Evolutionary conservation across 495 filamentous ascomycete genomes (phyloP).

Genomic region (Aspergillus carlsbadensis): DNA sequence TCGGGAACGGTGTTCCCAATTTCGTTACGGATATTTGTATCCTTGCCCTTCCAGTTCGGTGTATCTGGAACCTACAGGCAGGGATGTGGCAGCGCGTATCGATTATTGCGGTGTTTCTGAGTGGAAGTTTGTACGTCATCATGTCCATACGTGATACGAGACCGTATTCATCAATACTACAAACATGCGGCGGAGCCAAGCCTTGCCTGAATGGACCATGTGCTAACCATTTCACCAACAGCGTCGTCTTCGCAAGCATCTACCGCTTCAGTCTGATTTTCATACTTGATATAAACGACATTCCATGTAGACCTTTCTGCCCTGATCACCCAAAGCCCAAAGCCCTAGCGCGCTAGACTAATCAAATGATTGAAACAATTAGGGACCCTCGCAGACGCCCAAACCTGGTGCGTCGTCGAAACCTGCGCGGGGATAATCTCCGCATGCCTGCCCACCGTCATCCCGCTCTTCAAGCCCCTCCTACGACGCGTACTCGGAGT

Average conservation of each 20-base stretch:
- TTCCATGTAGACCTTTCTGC: conserved; percentile 10
- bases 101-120: conserved; percentile 6
- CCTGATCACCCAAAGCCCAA: neutral
- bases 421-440: conserved; percentile 19
- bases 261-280: conserved; percentile 24
- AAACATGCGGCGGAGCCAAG: no score
- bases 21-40: conserved; percentile 11
- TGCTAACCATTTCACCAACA: neutral
- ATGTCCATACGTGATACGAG: no score
- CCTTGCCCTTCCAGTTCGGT: conserved; percentile 1
- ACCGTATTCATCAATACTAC: no score
- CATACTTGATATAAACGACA: conserved; percentile 9
- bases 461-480: conserved; percentile 4
- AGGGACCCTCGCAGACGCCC: conserved; percentile 20
- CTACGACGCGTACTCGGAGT: no score
- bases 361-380: neutral
- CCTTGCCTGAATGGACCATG: no score
- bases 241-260: conserved; percentile 18
- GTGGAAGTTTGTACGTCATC: conserved; percentile 7
- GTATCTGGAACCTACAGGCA: conserved; percentile 11
- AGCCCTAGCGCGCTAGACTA: neutral
- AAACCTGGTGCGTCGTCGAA: conserved; percentile 27
- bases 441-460: conserved; percentile 23
- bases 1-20: conserved; percentile 13
- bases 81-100: conserved; percentile 2